phyloP scores from a whole-genome alignment of 2,329 filamentous ascomycete genomes.

The Curvularia eragrostidis region DNA sequence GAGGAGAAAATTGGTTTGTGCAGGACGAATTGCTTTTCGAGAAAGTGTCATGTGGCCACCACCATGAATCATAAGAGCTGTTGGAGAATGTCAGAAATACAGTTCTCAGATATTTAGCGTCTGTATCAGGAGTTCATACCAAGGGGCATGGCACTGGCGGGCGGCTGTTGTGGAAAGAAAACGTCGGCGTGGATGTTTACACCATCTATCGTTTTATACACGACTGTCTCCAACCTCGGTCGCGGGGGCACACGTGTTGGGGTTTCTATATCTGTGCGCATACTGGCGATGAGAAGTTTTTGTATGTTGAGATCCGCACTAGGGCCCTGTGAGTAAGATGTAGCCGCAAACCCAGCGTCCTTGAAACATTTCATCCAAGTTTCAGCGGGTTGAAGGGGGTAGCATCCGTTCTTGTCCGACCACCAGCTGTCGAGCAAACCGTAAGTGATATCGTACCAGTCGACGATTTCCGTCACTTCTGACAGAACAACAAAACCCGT shows the following conservation, averaged over 20 bases:
- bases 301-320: not conserved
- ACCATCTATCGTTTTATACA: conserved; percentile 20
- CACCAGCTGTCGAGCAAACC: conserved; percentile 35
- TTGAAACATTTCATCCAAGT: conserved; percentile 12
- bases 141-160: conserved; percentile 6
- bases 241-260: not conserved
- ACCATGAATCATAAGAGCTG: conserved; percentile 56
- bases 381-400: conserved; percentile 12
- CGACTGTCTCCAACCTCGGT: conserved; percentile 7
- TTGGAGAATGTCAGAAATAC: conserved; percentile 10
- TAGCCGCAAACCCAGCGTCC: not conserved
- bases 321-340: conserved; percentile 5
- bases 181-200: conserved; percentile 38
- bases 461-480: conserved; percentile 20
- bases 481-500: conserved; percentile 21
- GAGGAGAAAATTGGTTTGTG: conserved; percentile 51
- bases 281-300: conserved; percentile 9
- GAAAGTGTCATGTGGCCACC: conserved; percentile 53
- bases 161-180: conserved; percentile 36
- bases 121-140: conserved; percentile 4
- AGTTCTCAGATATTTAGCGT: not conserved
- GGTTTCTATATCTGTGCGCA: not conserved
- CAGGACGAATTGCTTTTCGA: conserved; percentile 47
- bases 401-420: conserved; percentile 15
- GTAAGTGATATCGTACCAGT: conserved; percentile 28